Base-by-base conservation (phyloP, 192 early-diverging fungal genomes). In the Entomortierella lignicola region DNA sequence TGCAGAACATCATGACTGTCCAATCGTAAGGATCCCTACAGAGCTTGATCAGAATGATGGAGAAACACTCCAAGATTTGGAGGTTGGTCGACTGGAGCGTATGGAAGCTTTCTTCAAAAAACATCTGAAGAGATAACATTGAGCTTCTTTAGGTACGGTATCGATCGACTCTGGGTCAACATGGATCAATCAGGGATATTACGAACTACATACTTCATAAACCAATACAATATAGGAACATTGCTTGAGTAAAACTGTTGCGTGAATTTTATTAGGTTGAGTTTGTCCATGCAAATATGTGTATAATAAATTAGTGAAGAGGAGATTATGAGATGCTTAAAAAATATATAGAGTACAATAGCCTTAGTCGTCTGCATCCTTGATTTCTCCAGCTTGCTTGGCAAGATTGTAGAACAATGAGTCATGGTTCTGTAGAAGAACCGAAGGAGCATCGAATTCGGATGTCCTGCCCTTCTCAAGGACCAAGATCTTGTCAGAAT, bases 401-500 rank as follows among this genome's bases (percentile, higher is more conserved):
- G 74, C 74, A 57, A 79, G 74, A 17, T 55, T 69, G 42, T 17
- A 50, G 55, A 83, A 83, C 51, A 80, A 52, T 25, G 74, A 74
- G n/a, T 69, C 55, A 1, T 65, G 56, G 15, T 63, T 23, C 27
- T 74, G 66, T 10, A 83, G 30, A 26, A 83, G 47, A 0, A 51
- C 58, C 29, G 37, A 51, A 0, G 90, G 91, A 0, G 82, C 17
- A 13, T 87, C 91, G 44, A 66, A 88, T 73, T 92, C 90, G 13
- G 69, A 67, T 2, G 89, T 57, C 4, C 61, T 39, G 1, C 87
- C 87, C 30, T 80, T 60, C 31, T 44, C 89, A 86, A 85, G 34
- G 1, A 95, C 94, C 30, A 95, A 55, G 18, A 97, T 91, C 39
- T 89, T 84, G 83, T 97, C 93, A 59, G 94, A 96, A 63, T 92